A percentile compares a stretch with the other conserved stretches of the same genome.
These are phyloP conservation scores for Coniochaeta sp. DNA, from an alignment of 2,329 filamentous ascomycete genomes.

Conservation along the genomic window DNA sequence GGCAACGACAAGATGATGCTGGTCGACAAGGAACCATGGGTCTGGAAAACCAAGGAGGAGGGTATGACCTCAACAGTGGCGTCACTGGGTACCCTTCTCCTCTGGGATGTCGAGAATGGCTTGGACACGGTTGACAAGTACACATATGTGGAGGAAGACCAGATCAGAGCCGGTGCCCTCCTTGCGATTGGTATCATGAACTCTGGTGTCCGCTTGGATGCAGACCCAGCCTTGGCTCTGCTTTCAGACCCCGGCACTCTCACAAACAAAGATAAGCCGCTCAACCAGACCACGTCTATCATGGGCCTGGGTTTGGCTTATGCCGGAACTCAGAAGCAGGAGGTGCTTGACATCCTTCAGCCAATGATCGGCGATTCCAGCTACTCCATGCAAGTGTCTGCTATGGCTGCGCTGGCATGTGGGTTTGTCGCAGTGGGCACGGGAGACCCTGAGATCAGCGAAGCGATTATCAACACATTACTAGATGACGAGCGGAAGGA, in stretches of 20 bases:
- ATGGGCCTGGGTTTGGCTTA: constrained; percentile 96
- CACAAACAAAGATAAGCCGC: constrained; percentile 61
- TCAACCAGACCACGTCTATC: constrained; percentile 76
- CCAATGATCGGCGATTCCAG: constrained; percentile 81
- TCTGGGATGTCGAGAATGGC: constrained; percentile 91
- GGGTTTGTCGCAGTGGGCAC: constrained; percentile 92
- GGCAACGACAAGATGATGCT: constrained; percentile 98
- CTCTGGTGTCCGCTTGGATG: constrained; percentile 81
- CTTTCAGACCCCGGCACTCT: constrained; percentile 76
- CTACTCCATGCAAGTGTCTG: constrained; percentile 89
- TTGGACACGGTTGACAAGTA: constrained; percentile 93
- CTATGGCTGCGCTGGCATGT: constrained; percentile 87
- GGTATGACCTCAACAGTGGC: constrained; percentile 96
- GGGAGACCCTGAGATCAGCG: constrained; percentile 81
- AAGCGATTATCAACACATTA: constrained; percentile 85
- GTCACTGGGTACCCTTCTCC: constrained; percentile 81
- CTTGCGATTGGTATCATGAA: constrained; percentile 95
- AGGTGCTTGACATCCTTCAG: constrained; percentile 75
- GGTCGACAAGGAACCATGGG: constrained; percentile 85
- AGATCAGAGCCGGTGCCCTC: constrained; percentile 83
- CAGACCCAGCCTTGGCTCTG: constrained; percentile 83
- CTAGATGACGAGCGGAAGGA: constrained; percentile 87
- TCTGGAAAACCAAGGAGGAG: constrained; percentile 98
- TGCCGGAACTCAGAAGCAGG: constrained; percentile 87
- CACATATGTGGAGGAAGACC: constrained; percentile 74